These are phyloP conservation scores for Leccinum fibrillosum DNA, from an alignment of 768 basidiomycete genomes.

Conservation along the genomic window DNA sequence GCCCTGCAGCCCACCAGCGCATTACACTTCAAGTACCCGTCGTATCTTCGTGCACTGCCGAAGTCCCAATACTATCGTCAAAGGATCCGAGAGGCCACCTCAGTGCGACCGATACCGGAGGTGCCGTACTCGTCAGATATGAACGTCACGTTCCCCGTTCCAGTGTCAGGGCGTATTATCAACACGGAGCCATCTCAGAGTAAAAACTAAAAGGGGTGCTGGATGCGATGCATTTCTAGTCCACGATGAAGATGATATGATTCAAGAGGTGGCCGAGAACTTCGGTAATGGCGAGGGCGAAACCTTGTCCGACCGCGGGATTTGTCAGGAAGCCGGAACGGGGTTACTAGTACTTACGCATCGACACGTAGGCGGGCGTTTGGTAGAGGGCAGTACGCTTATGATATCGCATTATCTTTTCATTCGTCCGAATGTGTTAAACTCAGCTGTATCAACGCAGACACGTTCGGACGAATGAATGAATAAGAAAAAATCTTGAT, in stretches of 20 bases:
- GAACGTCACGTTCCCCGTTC: background rate
- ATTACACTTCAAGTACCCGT: conserved; percentile 1
- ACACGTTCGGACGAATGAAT: background rate
- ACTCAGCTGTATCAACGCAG: background rate
- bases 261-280: background rate
- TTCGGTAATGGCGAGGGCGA: background rate
- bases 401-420: background rate
- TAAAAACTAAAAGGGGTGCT: background rate
- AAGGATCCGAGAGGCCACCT: conserved; percentile 6
- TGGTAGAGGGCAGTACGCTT: background rate
- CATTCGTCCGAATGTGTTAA: background rate
- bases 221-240: background rate
- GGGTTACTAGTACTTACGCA: background rate
- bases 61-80: conserved; percentile 5
- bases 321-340: conserved; percentile 7
- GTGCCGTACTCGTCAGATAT: background rate
- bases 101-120: background rate
- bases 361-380: background rate
- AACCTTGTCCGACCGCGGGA: conserved; percentile 8
- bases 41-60: conserved; percentile 9
- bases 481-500: background rate
- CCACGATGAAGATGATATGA: background rate
- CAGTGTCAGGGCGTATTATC: background rate
- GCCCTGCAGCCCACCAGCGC: background rate
- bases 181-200: conserved; percentile 2